Percentiles rank a stretch among this genome's conserved stretches.
These are phyloP conservation scores for Penicillium verrucosum DNA, from an alignment of 2,329 filamentous ascomycete species.

Conservation along the genomic window DNA sequence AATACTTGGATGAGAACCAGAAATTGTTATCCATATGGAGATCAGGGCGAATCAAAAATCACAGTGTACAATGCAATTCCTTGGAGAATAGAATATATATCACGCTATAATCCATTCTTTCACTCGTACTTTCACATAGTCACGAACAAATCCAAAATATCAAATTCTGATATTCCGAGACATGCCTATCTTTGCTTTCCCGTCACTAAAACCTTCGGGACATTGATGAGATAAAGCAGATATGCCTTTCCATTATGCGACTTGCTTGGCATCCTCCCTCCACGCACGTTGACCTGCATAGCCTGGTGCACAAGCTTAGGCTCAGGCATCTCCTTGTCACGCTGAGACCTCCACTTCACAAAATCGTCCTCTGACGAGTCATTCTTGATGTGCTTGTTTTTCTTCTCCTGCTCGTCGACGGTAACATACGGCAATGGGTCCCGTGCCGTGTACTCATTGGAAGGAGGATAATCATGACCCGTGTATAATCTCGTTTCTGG, in stretches of 20 bases:
- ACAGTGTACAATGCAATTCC: not conserved
- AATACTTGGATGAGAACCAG: too few relatives aligned
- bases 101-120: not conserved
- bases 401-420: slow-evolving; percentile 33
- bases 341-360: slow-evolving; percentile 28
- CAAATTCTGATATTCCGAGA: not conserved
- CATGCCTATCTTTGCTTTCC: not conserved
- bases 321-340: slow-evolving; percentile 30
- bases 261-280: slow-evolving; percentile 31
- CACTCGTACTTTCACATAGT: not conserved
- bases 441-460: slow-evolving; percentile 4
- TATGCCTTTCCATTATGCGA: slow-evolving; percentile 13
- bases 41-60: not conserved
- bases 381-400: slow-evolving; percentile 36
- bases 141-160: not conserved
- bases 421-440: slow-evolving; percentile 29
- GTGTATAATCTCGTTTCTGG: slow-evolving; percentile 49
- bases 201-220: slow-evolving; percentile 11
- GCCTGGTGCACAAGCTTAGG: slow-evolving; percentile 38
- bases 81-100: not conserved
- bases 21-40: not conserved
- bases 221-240: slow-evolving; percentile 12
- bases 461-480: slow-evolving; percentile 51
- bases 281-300: slow-evolving; percentile 43
- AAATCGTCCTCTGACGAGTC: slow-evolving; percentile 32